Base-by-base conservation (phyloP, 1,284 basidiomycete species). In the Puccinia coronata region DNA sequence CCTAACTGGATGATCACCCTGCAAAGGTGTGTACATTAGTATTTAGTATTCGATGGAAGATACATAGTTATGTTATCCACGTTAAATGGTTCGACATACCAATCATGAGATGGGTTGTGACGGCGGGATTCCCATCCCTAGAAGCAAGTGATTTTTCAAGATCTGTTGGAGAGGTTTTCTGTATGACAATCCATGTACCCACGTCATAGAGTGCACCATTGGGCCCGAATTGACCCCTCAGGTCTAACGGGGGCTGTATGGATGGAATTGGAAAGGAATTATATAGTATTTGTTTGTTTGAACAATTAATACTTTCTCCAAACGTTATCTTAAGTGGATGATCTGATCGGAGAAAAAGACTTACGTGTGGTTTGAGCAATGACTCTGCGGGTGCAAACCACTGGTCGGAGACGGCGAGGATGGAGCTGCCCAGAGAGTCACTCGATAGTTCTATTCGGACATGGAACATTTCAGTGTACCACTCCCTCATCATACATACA, bases 211-310 rank as follows among this genome's bases (percentile, higher is more conserved):
- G 87, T 0, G 96, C 96, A 36, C 96, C 96, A 71, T 96, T 96
- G 0, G 95, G 94, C 0, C 96, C 96, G 84, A 96, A 99, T 83
- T 95, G 93, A 18, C 97, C 96, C 87, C 95, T 93, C 87, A 95
- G 87, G 84, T 91, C 93, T 5, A 89, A 89, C 55, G 94, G 90
- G 20, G 94, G 91, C 92, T 95, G 51, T 53, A 53, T 53, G 51
- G 12, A n/a, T 20, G 34, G 6, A 67, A 12, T 2, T 20, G 16
- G 34, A 6, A 28, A 36, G 18, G 18, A 39, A n/a, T n/a, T n/a
- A n/a, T n/a, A n/a, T n/a, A n/a, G n/a, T n/a, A n/a, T n/a, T n/a
- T n/a, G n/a, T n/a, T n/a, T n/a, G n/a, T n/a, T n/a, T n/a, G n/a
- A n/a, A n/a, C n/a, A n/a, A n/a, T n/a, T n/a, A n/a, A n/a, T n/a